These are phyloP conservation scores for Phytophthora nicotianae DNA, from an alignment of 352 stramenopile species.

Conservation along the genomic window DNA sequence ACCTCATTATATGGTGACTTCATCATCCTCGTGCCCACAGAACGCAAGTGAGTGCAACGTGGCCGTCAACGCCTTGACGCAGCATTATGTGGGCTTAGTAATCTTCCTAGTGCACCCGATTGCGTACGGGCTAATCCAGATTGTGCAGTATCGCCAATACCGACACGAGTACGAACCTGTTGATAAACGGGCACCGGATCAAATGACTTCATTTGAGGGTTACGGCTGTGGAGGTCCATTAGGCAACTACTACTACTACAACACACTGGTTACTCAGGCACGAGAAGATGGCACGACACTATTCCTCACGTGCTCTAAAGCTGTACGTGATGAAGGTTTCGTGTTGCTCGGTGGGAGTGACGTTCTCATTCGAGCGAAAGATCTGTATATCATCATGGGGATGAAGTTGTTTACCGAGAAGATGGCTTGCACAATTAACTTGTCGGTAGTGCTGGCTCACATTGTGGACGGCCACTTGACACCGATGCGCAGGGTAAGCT, in stretches of 20 bases:
- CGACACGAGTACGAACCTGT: conserved; percentile 33
- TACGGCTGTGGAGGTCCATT: conserved; percentile 41
- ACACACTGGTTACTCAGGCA: conserved; percentile 32
- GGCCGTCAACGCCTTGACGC: conserved; percentile 22
- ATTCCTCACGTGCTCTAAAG: conserved; percentile 41
- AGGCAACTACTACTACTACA: conserved; percentile 48
- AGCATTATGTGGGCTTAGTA: conserved; percentile 34
- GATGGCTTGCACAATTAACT: conserved; percentile 37
- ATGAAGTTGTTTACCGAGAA: conserved; percentile 35
- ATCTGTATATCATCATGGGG: conserved; percentile 41
- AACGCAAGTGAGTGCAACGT: conserved; percentile 39
- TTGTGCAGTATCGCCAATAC: conserved; percentile 38
- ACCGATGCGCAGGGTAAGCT: background rate
- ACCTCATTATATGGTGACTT: conserved; percentile 31
- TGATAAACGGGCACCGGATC: conserved; percentile 27
- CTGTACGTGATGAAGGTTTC: conserved; percentile 44
- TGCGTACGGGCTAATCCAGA: conserved; percentile 42
- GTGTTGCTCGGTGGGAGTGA: conserved; percentile 40
- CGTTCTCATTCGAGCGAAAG: conserved; percentile 42
- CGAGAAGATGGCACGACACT: conserved; percentile 22
- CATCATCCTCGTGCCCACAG: conserved; percentile 20
- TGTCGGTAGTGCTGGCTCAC: conserved; percentile 37
- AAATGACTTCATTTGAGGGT: conserved; percentile 40
- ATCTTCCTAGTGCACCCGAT: conserved; percentile 38
- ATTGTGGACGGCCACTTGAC: conserved; percentile 11